Percentiles rank a stretch among this genome's conserved stretches.
Evolutionary conservation across 371 early-diverging fungal genomes (phyloP).

Genomic region (Lichtheimia hyalospora): DNA sequence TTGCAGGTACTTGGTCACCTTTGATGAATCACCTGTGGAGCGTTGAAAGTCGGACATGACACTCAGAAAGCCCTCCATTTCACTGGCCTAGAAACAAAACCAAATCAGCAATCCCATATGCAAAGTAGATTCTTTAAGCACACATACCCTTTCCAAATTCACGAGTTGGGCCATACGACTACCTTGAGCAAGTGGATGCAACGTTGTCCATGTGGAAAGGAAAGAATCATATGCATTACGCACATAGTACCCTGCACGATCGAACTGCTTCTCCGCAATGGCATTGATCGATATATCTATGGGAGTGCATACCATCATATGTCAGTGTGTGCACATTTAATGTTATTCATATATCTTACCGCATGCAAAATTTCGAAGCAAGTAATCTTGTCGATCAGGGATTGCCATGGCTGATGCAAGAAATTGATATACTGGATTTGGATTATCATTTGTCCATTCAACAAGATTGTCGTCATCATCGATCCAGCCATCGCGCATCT

Average conservation of each 20-base stretch:
- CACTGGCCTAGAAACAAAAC: constrained; percentile 45
- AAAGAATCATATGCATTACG: constrained; percentile 53
- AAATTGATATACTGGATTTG: constrained; percentile 57
- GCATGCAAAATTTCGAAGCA: constrained; percentile 41
- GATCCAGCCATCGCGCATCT: constrained; percentile 41
- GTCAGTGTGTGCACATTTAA: neutral
- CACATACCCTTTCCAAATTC: constrained; percentile 51
- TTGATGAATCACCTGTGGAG: neutral
- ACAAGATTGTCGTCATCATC: constrained; percentile 37
- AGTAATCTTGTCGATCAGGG: constrained; percentile 29
- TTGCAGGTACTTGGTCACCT: neutral
- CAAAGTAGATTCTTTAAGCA: neutral
- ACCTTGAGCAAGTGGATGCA: constrained; percentile 55
- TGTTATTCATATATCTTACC: constrained; percentile 33
- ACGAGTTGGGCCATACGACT: constrained; percentile 48
- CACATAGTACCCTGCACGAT: constrained; percentile 54
- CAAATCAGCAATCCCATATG: neutral
- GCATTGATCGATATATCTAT: constrained; percentile 54
- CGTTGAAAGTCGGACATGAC: constrained; percentile 38
- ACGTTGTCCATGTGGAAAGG: constrained; percentile 49
- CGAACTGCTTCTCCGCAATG: constrained; percentile 43
- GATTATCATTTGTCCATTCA: constrained; percentile 45
- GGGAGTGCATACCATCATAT: neutral
- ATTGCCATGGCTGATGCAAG: constrained; percentile 47
- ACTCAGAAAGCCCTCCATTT: constrained; percentile 60